phyloP scores from a whole-genome alignment of 352 stramenopile genomes.

The Globisporangium acanthophoron region DNA sequence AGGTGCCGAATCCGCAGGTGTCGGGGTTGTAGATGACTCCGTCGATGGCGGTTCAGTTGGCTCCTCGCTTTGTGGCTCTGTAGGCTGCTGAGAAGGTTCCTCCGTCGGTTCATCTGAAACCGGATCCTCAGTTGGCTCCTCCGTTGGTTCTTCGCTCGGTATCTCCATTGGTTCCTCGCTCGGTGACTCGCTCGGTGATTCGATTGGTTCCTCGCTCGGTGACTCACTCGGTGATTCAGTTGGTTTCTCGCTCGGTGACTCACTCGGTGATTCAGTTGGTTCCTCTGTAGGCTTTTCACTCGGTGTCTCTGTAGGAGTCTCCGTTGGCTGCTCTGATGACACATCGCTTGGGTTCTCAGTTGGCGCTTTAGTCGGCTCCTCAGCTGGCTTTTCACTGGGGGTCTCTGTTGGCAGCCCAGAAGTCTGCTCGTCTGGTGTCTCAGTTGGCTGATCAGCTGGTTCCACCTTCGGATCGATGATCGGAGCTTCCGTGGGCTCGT shows the following conservation, averaged over 20 bases:
- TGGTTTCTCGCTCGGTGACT: background rate
- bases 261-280: background rate
- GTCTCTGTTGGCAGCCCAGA: background rate
- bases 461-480: background rate
- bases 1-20: background rate
- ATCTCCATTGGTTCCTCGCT: background rate
- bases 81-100: background rate
- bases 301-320: background rate
- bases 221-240: background rate
- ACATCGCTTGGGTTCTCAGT: background rate
- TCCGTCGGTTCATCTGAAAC: background rate
- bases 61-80: background rate
- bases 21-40: background rate
- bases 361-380: background rate
- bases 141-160: background rate
- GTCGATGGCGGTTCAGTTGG: background rate
- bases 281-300: background rate
- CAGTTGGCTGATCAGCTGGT: background rate
- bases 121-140: background rate
- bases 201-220: no score
- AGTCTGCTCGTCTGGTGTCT: background rate
- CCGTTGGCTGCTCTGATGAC: background rate
- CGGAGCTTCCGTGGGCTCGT: background rate
- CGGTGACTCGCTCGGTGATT: background rate
- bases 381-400: background rate